Evolutionary conservation across 2,329 filamentous ascomycete species (phyloP), one percentile per base, ranked within the genome.

Genomic region (Xylariaceae sp.): DNA sequence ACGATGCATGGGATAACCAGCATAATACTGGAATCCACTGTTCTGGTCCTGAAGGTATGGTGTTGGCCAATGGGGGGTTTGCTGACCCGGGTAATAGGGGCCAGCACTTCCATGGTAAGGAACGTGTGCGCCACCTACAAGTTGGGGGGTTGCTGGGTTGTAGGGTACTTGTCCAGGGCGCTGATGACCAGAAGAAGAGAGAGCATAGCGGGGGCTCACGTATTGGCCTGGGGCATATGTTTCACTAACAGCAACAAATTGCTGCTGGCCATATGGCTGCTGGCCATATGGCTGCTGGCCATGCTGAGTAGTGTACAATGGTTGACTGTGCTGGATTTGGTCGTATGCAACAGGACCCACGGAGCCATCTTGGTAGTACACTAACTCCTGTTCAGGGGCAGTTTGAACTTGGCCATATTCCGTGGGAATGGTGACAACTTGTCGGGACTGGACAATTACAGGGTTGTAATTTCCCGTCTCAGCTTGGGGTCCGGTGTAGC

Each of bases 11-110:
- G 44, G 50, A 26, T 60, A 55, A n/a, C 57, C 57, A 3, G 51
- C 55, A 49, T 60, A 60, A 41, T 55, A 60, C 26, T 50, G 55
- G 47, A 53, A 55, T 5, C 55, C 58, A 11, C 51, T 55, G 29
- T 55, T 53, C 9, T 62, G 62, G 34, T 67, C 66, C 29, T 63
- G 59, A 30, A 68, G 54, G 40, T 67, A 68, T 1, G 66, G 66
- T 0, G 65, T 63, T 12, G 58, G 51, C 66, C 66, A 68, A 6
- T 57, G 51, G 26, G 50, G 39, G 27, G 57, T 48, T 30, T 50
- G 48, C 31, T 51, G 54, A 35, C 8, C 41, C 12, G 53, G 51
- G 39, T 62, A 65, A 45, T 62, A 64, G 8, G 55, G 35, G 37
- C 57, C 52, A 4, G 31, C 48, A 31, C 26, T 51, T 32, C 58